These are phyloP conservation scores for Ascochyta viciae-villosae DNA, from an alignment of 2,329 filamentous ascomycete genomes.

Conservation along the genomic window DNA sequence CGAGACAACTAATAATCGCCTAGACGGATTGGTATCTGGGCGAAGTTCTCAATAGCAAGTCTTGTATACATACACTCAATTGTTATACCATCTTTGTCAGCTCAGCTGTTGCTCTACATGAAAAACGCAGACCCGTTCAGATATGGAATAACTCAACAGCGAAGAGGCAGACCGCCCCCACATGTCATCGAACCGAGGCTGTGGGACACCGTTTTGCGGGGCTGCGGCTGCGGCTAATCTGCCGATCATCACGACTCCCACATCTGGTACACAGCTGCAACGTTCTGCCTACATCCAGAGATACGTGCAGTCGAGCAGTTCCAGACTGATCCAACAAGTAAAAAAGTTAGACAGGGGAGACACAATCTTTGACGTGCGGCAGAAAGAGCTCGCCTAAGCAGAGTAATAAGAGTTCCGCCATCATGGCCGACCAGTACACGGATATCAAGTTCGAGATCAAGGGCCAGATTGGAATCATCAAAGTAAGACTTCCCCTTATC, in stretches of 20 bases:
- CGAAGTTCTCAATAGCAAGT: too few relatives aligned
- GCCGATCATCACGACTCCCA: slow-evolving; percentile 6
- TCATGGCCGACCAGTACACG: slow-evolving; percentile 44
- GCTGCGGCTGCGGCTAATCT: slow-evolving; percentile 12
- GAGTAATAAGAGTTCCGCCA: neutral
- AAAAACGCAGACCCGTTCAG: neutral
- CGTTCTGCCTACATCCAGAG: neutral
- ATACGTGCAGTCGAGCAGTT: neutral
- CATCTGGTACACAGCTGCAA: neutral
- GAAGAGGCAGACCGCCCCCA: slow-evolving; percentile 6
- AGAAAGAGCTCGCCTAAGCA: neutral
- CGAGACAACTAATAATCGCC: neutral
- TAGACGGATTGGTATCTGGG: too few relatives aligned
- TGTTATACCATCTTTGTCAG: too few relatives aligned
- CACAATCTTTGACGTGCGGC: neutral
- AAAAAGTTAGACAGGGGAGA: neutral
- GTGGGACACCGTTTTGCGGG: slow-evolving; percentile 16
- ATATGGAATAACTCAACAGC: neutral
- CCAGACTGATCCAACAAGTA: too few relatives aligned
- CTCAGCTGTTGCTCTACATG: too few relatives aligned
- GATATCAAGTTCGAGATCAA: slow-evolving; percentile 55
- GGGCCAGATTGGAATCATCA: slow-evolving; percentile 56
- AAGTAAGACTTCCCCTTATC: slow-evolving; percentile 38
- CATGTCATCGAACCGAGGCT: slow-evolving; percentile 15
- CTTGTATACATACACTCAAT: too few relatives aligned